Base-by-base conservation (phyloP, 1,139 yeast genomes). In the Taiozyma sp. region DNA sequence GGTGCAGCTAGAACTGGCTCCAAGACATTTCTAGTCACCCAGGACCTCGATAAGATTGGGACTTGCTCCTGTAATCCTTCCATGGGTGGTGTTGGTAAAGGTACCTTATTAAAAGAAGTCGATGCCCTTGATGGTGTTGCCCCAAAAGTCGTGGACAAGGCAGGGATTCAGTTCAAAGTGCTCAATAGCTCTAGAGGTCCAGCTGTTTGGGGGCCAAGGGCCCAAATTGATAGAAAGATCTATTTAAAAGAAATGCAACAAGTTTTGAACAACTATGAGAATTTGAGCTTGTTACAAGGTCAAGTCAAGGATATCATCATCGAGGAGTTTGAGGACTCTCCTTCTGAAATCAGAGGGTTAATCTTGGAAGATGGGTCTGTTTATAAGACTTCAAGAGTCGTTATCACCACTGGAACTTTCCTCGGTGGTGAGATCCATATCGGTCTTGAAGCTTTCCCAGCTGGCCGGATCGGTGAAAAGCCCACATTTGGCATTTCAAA, bases 41-140 rank as follows among this genome's bases (percentile, higher is more conserved):
- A 97, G 1, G 76, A 74, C 48, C 66, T 82, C 32, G 66, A 75
- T 38, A 88, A 90, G 63, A 83, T 95, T 12, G 99, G 99, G 0
- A 87, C 96, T 0, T 95, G 98, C 32, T 90, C 97, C 1, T 95
- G 99, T 66, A 95, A 95, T 65, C 99, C 99, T 5, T 91, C 91
- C 46, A 89, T 91, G 86, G 99, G 99, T 41, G 99, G 99, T 49
- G 95, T 95, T 48, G 99, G 99, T 1, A 95, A 95, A 64, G 99
- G 99, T 22, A 93, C 97, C 1, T 72, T 95, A 48, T 70, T 95
- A 40, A 79, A 91, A 58, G 99, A 95, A 68, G 90, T 95, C 8
- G 99, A 95, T 71, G 98, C 99, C 0, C 72, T 95, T 50, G 99
- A 92, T 67, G 99, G 99, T 4, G 87, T 93, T 0, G 83, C 96